phyloP scores from a whole-genome alignment of 2,329 filamentous ascomycete species.

The Claviceps paspali region DNA sequence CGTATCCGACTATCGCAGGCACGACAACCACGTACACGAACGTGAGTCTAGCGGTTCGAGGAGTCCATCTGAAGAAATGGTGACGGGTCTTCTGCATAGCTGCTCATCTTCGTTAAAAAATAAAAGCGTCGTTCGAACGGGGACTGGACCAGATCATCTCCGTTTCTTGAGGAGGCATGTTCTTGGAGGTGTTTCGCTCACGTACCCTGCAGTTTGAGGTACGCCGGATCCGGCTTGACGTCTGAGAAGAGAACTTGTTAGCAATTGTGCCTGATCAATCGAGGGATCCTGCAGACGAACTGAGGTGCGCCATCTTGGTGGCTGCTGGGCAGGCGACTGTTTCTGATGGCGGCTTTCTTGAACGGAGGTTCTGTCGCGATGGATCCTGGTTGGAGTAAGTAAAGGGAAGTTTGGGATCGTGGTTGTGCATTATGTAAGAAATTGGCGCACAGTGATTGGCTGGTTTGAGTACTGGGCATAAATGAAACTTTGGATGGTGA shows the following conservation, averaged over 20 bases:
- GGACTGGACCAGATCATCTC: neutral
- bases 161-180: neutral
- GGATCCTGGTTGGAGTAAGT: neutral
- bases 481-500: too few species aligned
- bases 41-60: conserved; percentile 63
- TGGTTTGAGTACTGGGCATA: too few species aligned
- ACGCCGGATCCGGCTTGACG: conserved; percentile 27
- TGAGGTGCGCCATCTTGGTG: conserved; percentile 24
- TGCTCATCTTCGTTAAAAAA: conserved; percentile 23
- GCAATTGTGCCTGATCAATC: conserved; percentile 6
- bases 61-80: conserved; percentile 93
- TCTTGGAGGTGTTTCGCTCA: conserved; percentile 8
- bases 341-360: conserved; percentile 10
- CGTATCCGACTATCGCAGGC: conserved; percentile 52
- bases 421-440: conserved; percentile 6
- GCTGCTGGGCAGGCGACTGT: conserved; percentile 11
- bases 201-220: conserved; percentile 25
- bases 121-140: conserved; percentile 1
- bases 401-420: neutral
- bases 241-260: conserved; percentile 16
- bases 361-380: conserved; percentile 10
- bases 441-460: neutral
- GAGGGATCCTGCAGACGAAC: conserved; percentile 11
- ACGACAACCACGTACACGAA: conserved; percentile 63
- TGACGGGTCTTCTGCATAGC: conserved; percentile 74